phyloP scores from a whole-genome alignment of 768 basidiomycete genomes.

The Rhodosporidiobolus sp. region DNA sequence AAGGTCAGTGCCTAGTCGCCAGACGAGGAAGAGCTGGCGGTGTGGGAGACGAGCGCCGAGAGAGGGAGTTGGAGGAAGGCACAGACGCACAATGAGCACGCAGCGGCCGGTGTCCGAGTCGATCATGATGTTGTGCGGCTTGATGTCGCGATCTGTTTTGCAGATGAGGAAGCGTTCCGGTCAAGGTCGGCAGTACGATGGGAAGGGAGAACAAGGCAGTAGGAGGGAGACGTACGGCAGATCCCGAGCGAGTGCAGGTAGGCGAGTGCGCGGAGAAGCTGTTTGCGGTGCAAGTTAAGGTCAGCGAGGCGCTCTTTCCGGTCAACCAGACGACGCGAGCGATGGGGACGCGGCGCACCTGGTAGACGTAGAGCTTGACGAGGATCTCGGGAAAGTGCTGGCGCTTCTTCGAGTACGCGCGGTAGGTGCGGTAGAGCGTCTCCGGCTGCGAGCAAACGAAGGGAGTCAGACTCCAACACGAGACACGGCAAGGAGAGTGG shows the following conservation, averaged over 20 bases:
- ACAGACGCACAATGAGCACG: conserved; percentile 55
- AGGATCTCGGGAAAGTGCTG: conserved; percentile 98
- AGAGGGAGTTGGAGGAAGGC: too few relatives aligned
- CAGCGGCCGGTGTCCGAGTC: conserved; percentile 94
- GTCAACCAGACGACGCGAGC: background rate
- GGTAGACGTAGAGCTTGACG: conserved; percentile 97
- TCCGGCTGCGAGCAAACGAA: conserved; percentile 57
- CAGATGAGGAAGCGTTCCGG: too few relatives aligned
- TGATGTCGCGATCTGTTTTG: conserved; percentile 99
- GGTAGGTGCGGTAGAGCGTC: conserved; percentile 95
- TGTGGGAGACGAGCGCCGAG: background rate
- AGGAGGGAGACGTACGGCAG: background rate
- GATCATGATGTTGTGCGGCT: conserved; percentile 95
- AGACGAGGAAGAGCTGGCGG: background rate
- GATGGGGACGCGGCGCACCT: conserved; percentile 21
- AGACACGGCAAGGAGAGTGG: background rate
- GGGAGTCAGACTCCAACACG: background rate
- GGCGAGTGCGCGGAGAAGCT: conserved; percentile 91
- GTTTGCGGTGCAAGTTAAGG: conserved; percentile 42
- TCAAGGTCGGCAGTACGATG: conserved; percentile 90
- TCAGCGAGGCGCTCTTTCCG: background rate
- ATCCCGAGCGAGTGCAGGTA: conserved; percentile 99
- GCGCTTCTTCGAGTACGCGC: conserved; percentile 96
- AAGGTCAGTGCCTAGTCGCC: background rate
- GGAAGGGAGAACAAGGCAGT: conserved; percentile 64